Base-by-base conservation (phyloP, 2,329 filamentous ascomycete genomes). In the Aspergillus sp. region DNA sequence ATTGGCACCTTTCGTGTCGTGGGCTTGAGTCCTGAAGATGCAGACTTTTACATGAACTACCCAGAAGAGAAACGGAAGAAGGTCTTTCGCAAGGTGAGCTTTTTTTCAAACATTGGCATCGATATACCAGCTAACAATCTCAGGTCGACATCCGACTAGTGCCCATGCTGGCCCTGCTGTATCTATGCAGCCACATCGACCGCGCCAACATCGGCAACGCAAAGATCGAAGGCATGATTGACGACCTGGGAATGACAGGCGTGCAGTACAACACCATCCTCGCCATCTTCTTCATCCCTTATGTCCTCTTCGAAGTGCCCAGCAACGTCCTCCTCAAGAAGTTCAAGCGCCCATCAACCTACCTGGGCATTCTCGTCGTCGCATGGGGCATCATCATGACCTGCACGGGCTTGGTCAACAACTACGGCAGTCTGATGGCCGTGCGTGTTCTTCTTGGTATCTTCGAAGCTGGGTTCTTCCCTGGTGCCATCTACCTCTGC, bases 371-470 rank as follows among this genome's bases (percentile, higher is more conserved):
- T 17, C 47, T 49, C 26, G 66, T 69, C 56, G 52, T 74, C 13
- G 64, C 63, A 3, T 81, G 77, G 79, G 79, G 80, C 0, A 67
- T 77, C 42, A 77, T 81, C 3, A 75, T 78, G 68, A 81, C 80
- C 1, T 67, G 81, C 49, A 81, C 80, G 67, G 79, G 79, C 13
- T 65, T 81, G 2, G 76, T 75, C 5, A 71, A 78, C 53, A 77
- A 76, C 56, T 76, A 77, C 53, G 65, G 70, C 8, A 78, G 79
- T 0, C 74, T 82, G 42, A 71, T 81, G 41, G 72, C 70, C 3
- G 73, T 76, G 6, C 75, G 80, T 6, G 74, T 81, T 59, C 79
- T 82, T 64, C 74, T 71, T 42, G 78, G 74, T 43, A 68, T 77
- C 6, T 74, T 72, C 4, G 75, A 76, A 43, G 63, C 64, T 8